Conservation (phyloP, 2,329 filamentous ascomycete species). For the Aspergillus fischeri region DNA sequence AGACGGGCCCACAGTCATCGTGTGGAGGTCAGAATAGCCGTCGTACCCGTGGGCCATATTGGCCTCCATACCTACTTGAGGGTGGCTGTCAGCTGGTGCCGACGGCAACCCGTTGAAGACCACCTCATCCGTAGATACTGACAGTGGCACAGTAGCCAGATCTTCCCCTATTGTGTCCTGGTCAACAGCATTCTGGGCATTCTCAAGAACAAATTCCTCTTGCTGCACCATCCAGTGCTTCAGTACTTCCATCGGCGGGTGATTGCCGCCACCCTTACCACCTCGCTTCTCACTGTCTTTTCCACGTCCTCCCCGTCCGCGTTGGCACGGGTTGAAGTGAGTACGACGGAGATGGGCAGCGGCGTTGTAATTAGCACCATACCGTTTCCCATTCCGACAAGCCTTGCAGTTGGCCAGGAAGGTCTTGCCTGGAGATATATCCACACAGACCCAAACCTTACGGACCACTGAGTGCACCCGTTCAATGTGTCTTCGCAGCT, state of each 20-base stretch:
- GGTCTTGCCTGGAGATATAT: slow-evolving; percentile 55
- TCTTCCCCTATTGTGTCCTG: slow-evolving; percentile 21
- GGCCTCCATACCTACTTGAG: slow-evolving; percentile 24
- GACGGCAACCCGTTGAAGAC: slow-evolving; percentile 11
- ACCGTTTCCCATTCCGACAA: slow-evolving; percentile 71
- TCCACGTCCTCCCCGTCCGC: slow-evolving; percentile 50
- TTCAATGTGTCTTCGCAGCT: slow-evolving; percentile 65
- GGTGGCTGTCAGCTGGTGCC: slow-evolving; percentile 14
- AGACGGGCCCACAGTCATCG: slow-evolving; percentile 30
- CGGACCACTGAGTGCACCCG: slow-evolving; percentile 61
- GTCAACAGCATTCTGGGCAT: slow-evolving; percentile 24
- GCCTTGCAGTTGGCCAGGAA: slow-evolving; percentile 79
- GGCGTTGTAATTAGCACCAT: slow-evolving; percentile 91
- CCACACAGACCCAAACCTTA: slow-evolving; percentile 61
- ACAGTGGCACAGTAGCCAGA: slow-evolving; percentile 8
- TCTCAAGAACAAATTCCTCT: slow-evolving; percentile 44
- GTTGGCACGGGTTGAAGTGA: slow-evolving; percentile 73
- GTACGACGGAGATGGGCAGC: slow-evolving; percentile 83
- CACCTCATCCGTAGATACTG: slow-evolving; percentile 11
- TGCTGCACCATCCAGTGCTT: slow-evolving; percentile 60
- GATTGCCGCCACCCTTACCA: slow-evolving; percentile 59
- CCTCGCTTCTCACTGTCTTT: slow-evolving; percentile 58
- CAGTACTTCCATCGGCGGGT: slow-evolving; percentile 57
- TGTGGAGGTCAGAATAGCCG: slow-evolving; percentile 19
- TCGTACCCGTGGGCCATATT: slow-evolving; percentile 28